Percentiles rank a stretch among this genome's conserved stretches.
phyloP scores from a whole-genome alignment of 2,329 filamentous ascomycete species.

The Akanthomyces muscarius region DNA sequence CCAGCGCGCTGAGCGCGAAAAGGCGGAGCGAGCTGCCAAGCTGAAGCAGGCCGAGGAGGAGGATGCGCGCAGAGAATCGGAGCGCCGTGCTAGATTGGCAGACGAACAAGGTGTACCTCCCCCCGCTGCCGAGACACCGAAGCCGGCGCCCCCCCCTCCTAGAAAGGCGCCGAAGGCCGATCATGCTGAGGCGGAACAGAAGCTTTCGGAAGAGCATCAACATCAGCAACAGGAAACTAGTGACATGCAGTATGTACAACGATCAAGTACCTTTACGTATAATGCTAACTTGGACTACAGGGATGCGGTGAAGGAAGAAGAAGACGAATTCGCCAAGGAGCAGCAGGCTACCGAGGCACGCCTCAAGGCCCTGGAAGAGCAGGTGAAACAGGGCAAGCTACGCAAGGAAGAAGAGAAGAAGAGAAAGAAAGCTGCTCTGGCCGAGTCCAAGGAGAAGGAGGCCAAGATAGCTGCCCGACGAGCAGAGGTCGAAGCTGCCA shows the following conservation, averaged over 20 bases:
- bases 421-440: slow-evolving; percentile 80
- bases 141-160: slow-evolving; percentile 73
- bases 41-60: slow-evolving; percentile 89
- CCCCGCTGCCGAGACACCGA: slow-evolving; percentile 42
- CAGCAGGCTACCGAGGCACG: slow-evolving; percentile 77
- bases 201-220: slow-evolving; percentile 67
- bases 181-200: slow-evolving; percentile 57
- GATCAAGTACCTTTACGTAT: neutral
- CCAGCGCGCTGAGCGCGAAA: slow-evolving; percentile 85
- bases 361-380: slow-evolving; percentile 85
- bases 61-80: slow-evolving; percentile 80
- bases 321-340: slow-evolving; percentile 76
- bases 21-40: slow-evolving; percentile 80
- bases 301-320: slow-evolving; percentile 67
- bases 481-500: slow-evolving; percentile 87
- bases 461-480: slow-evolving; percentile 76
- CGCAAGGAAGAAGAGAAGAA: slow-evolving; percentile 97
- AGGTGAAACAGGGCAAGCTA: slow-evolving; percentile 87
- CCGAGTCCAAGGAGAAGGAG: slow-evolving; percentile 86
- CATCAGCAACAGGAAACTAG: slow-evolving; percentile 69
- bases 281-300: slow-evolving; percentile 44
- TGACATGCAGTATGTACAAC: slow-evolving; percentile 72
- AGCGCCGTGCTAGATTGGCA: slow-evolving; percentile 76
- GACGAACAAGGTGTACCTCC: slow-evolving; percentile 68
- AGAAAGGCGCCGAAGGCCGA: slow-evolving; percentile 64